Base-by-base conservation (phyloP, 106 monocot species). In the Dioscorea dumetorum region DNA sequence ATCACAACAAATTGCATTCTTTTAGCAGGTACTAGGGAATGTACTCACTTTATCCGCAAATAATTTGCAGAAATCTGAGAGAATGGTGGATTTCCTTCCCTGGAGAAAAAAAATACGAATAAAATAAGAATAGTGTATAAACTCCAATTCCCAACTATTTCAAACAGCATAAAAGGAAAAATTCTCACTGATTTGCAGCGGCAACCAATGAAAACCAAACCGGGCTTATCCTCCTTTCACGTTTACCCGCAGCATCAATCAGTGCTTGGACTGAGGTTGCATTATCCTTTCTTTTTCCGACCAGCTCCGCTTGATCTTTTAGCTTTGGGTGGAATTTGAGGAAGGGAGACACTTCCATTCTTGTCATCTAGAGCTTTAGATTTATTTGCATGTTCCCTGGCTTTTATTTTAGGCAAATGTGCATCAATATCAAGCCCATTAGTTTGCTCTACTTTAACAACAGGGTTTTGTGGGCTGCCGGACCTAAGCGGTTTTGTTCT, bases 171-270 rank as follows among this genome's bases (percentile, higher is more conserved):
- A 60, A n/a, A 48, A 62, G 41, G 17, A 53, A 24, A 10, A 22
- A n/a, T 19, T 50, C 87, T 87, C 73, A 94, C 94, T 78, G 84
- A 53, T 90, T 68, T 64, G 84, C 11, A 21, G 84, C 62, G n/a
- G 90, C 77, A 75, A 94, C 57, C 51, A 94, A 70, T 58, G 84
- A 84, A 48, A 94, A 84, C 94, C 94, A 94, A 58, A 94, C 67
- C 31, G 90, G 82, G 49, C 65, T 48, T 4, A 53, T 52, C 49
- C 80, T 79, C 60, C 60, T 80, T 67, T 84, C 82, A 79, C 72
- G 71, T 49, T 74, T 70, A 62, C 80, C 67, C 67, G 75, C 67
- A 73, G 81, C 76, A 78, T 83, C 86, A 65, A 82, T 58, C 22
- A 76, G 50, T 49, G 60, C 75, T 75, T 84, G 79, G 52, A 81